Evolutionary conservation across 1,284 basidiomycete genomes (phyloP).

Genomic region (Retiboletus flavoniger): DNA sequence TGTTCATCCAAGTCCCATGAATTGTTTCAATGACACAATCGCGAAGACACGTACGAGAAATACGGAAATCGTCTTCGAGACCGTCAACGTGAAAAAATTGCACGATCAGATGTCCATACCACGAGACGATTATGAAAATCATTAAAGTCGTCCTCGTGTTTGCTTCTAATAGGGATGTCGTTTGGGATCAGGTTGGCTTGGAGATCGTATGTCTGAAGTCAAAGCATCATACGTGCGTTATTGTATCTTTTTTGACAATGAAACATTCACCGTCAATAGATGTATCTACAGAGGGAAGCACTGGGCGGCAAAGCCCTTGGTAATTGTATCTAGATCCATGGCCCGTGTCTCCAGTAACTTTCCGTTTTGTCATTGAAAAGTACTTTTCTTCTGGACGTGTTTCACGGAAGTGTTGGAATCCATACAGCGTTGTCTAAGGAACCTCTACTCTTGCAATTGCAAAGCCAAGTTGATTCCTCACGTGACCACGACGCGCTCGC

Average conservation of each 20-base stretch:
- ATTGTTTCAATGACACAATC: neutral
- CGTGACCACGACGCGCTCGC: conserved; percentile 19
- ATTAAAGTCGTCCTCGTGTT: neutral
- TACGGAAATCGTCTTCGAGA: conserved; percentile 25
- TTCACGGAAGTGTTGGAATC: neutral
- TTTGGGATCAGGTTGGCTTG: neutral
- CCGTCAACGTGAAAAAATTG: conserved; percentile 17
- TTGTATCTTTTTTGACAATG: conserved; percentile 8
- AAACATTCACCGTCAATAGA: neutral
- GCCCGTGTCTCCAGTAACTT: neutral
- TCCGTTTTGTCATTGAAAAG: neutral
- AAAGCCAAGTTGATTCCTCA: conserved; percentile 14
- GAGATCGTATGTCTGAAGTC: neutral
- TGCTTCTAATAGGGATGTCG: neutral
- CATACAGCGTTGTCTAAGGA: neutral
- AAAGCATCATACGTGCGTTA: conserved; percentile 1
- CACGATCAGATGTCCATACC: conserved; percentile 9
- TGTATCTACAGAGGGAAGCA: neutral
- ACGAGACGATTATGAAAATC: neutral
- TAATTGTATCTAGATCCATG: neutral
- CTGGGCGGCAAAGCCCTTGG: neutral
- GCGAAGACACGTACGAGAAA: conserved; percentile 13
- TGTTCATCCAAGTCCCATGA: neutral
- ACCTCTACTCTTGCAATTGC: neutral
- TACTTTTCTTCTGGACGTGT: no score